phyloP scores from a whole-genome alignment of 1,284 basidiomycete genomes.

The Afroboletus lepidellus region DNA sequence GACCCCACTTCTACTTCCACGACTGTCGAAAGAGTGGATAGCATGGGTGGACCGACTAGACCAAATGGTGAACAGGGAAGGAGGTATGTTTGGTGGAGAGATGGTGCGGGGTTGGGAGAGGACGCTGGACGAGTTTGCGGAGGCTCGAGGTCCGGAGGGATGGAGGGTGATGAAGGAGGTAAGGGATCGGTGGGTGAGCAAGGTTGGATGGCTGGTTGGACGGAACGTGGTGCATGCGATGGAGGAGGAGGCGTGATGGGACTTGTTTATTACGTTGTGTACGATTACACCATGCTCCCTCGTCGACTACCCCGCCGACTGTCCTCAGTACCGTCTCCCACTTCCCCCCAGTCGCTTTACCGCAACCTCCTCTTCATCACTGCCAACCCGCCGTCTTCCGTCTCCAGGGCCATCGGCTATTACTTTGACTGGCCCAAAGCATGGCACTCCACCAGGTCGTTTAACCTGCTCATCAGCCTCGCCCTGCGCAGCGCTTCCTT shows the following conservation, averaged over 20 bases:
- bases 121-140: slow-evolving; percentile 62
- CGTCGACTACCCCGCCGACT: background rate
- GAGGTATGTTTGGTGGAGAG: slow-evolving; percentile 75
- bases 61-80: slow-evolving; percentile 64
- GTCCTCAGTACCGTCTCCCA: slow-evolving; percentile 12
- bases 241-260: slow-evolving; percentile 44
- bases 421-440: slow-evolving; percentile 40
- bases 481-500: slow-evolving; percentile 45
- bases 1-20: slow-evolving; percentile 54
- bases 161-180: slow-evolving; percentile 54
- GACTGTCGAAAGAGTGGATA: slow-evolving; percentile 69
- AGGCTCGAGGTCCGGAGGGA: slow-evolving; percentile 47
- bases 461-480: slow-evolving; percentile 51
- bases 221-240: slow-evolving; percentile 51
- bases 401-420: slow-evolving; percentile 49
- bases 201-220: slow-evolving; percentile 76
- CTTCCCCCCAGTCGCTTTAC: slow-evolving; percentile 38
- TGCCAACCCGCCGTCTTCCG: slow-evolving; percentile 25
- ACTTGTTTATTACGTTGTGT: slow-evolving; percentile 1
- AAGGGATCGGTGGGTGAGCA: slow-evolving; percentile 66
- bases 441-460: slow-evolving; percentile 49
- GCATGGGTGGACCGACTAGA: slow-evolving; percentile 74
- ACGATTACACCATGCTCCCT: background rate
- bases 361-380: slow-evolving; percentile 46
- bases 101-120: slow-evolving; percentile 66